Evolutionary conservation across 306 rosid species (phyloP).

Genomic region (Abrus pulchellus): DNA sequence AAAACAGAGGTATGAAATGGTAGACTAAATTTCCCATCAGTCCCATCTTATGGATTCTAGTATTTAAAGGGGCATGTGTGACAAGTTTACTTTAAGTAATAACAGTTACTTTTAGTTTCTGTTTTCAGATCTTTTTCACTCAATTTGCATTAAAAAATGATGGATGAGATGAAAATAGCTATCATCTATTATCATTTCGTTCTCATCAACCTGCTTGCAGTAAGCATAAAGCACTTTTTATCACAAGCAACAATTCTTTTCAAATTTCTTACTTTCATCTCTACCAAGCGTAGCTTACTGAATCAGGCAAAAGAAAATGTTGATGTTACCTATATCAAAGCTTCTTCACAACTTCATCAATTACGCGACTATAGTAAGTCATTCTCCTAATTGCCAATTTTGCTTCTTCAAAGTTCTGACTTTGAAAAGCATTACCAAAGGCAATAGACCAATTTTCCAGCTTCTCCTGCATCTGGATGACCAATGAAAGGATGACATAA

Average conservation of each 20-base stretch:
- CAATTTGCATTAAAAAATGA: neutral
- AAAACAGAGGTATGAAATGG: constrained; percentile 19
- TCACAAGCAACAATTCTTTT: constrained; percentile 28
- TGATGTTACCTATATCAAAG: constrained; percentile 61
- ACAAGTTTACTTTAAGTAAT: neutral
- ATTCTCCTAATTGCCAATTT: constrained; percentile 67
- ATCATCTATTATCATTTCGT: constrained; percentile 12
- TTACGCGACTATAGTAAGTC: constrained; percentile 88
- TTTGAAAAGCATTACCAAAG: constrained; percentile 66
- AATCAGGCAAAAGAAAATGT: constrained; percentile 23
- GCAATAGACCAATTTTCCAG: constrained; percentile 69
- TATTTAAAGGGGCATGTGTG: neutral
- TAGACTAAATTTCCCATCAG: neutral
- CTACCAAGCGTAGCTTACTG: constrained; percentile 22
- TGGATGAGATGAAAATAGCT: neutral
- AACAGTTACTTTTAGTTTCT: neutral
- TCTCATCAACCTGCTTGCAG: constrained; percentile 17
- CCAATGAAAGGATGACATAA: constrained; percentile 34
- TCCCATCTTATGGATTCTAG: neutral
- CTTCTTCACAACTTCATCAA: constrained; percentile 77
- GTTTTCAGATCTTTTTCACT: constrained; percentile 13
- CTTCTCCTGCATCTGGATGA: constrained; percentile 84
- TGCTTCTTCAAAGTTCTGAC: constrained; percentile 73
- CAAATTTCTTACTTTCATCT: constrained; percentile 28
- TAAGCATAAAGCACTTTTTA: constrained; percentile 22